Conservation (phyloP, 192 early-diverging fungal species). For the Anaeromyces robustus region DNA sequence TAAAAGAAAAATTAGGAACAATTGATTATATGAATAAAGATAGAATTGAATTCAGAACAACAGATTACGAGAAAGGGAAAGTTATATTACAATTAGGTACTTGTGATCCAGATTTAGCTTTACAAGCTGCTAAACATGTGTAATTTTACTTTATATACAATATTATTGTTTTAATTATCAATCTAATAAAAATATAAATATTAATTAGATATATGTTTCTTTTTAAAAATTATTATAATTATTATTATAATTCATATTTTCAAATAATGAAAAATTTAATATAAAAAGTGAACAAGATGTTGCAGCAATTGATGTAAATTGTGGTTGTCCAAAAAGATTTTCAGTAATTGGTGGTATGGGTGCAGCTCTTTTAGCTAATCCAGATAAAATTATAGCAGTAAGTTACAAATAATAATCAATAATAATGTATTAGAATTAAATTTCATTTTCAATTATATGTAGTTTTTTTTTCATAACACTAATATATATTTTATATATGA, state of each 20-base stretch:
- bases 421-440: no score
- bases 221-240: no score
- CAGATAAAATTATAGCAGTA: constrained; percentile 59
- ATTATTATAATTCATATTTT: no score
- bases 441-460: not conserved
- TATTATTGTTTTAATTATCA: no score
- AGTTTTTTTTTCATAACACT: not conserved
- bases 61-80: constrained; percentile 51
- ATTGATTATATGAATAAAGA: constrained; percentile 52
- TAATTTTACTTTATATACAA: constrained; percentile 28
- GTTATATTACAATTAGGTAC: constrained; percentile 92
- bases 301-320: constrained; percentile 87
- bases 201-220: no score
- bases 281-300: constrained; percentile 56
- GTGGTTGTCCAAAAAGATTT: constrained; percentile 94
- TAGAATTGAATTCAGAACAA: constrained; percentile 51
- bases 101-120: constrained; percentile 65
- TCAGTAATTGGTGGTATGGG: constrained; percentile 90
- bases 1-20: constrained; percentile 33
- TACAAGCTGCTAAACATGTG: constrained; percentile 69
- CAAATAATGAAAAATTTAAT: not conserved
- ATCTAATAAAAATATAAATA: no score
- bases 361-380: constrained; percentile 70
- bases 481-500: no score
- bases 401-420: not conserved